Percentiles rank a stretch among this genome's conserved stretches.
Conservation (phyloP, 1,139 yeast genomes). For the Yamadazyma atlantica region DNA sequence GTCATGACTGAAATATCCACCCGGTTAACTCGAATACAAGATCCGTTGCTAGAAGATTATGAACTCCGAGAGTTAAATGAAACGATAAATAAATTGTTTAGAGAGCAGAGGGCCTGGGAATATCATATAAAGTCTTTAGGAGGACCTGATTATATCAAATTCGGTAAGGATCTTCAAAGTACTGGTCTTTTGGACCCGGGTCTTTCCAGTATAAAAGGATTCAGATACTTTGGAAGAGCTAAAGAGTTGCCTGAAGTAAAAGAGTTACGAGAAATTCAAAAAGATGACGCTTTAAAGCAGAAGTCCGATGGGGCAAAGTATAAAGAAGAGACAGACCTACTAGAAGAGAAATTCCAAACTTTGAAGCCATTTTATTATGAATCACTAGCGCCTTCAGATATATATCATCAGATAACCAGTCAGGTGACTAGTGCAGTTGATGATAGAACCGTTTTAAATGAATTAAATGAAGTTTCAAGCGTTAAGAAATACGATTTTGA, state of each 20-base stretch:
- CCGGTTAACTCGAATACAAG: constrained; percentile 64
- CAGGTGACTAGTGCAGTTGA: constrained; percentile 20
- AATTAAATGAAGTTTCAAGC: constrained; percentile 10
- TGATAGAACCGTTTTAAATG: constrained; percentile 13
- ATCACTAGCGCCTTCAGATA: not conserved
- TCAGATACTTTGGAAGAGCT: constrained; percentile 82
- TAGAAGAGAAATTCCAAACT: constrained; percentile 16
- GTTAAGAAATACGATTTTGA: constrained; percentile 5
- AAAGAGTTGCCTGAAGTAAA: constrained; percentile 72
- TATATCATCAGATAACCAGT: constrained; percentile 3
- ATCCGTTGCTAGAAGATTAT: constrained; percentile 53
- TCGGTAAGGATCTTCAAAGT: constrained; percentile 23
- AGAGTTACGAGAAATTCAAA: constrained; percentile 1
- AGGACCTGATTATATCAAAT: constrained; percentile 60
- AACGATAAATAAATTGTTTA: constrained; percentile 64
- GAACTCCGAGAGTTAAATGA: constrained; percentile 77
- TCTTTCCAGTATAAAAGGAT: constrained; percentile 44
- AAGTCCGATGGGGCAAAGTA: constrained; percentile 9
- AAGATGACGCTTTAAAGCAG: constrained; percentile 1
- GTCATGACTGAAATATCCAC: constrained; percentile 64
- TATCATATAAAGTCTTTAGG: constrained; percentile 65
- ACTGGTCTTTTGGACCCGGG: constrained; percentile 22
- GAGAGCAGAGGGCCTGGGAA: constrained; percentile 79
- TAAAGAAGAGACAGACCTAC: constrained; percentile 18
- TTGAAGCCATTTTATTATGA: constrained; percentile 33